Base-by-base conservation (phyloP, 768 basidiomycete species). In the Leccinum obscurum region DNA sequence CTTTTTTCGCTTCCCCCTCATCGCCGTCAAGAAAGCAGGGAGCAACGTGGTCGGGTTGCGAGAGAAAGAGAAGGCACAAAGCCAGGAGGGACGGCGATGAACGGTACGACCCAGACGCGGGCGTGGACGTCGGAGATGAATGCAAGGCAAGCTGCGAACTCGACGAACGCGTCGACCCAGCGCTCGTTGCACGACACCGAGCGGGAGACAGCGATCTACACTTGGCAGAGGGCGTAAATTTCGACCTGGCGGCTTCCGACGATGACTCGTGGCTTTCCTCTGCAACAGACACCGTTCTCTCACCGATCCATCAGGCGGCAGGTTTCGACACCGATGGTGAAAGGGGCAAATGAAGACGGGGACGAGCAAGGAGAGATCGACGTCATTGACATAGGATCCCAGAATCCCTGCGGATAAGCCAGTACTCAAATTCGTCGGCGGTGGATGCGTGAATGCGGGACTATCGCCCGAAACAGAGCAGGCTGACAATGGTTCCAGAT, bases 381-480 rank as follows among this genome's bases (percentile, higher is more conserved):
- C 24, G 46, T 56, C 24, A 59, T 50, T 17, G 66, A 58, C 28
- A 28, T 28, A 59, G 66, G 57, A 24, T 66, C 68, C 70, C 70
- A 72, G 39, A 70, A 70, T 26, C 70, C 70, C 7, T 70, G 70
- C 22, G 66, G 52, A 62, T 72, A 72, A 50, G 10, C 57, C 64
- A 17, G 55, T 28, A 9, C 54, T 52, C 9, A 56, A 56, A 57
- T 59, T 62, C 37, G 54, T 60, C 10, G 52, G 51, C 11, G 60
- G 61, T 9, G 34, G 22, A 22, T 58, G 6, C 56, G 2, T 59
- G n/a, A 58, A 28, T 30, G 60, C 39, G 32, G 9, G 10, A 32
- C 32, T 32, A n/a, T 63, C 61, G 14, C 51, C 48, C 30, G 53
- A 57, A 39, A 13, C 20, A 28, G 52, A 34, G 11, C 30, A 10